Evolutionary conservation across 2,329 filamentous ascomycete genomes (phyloP), one percentile per base, ranked within the genome.

Genomic region (Trichothecium sympodiale): DNA sequence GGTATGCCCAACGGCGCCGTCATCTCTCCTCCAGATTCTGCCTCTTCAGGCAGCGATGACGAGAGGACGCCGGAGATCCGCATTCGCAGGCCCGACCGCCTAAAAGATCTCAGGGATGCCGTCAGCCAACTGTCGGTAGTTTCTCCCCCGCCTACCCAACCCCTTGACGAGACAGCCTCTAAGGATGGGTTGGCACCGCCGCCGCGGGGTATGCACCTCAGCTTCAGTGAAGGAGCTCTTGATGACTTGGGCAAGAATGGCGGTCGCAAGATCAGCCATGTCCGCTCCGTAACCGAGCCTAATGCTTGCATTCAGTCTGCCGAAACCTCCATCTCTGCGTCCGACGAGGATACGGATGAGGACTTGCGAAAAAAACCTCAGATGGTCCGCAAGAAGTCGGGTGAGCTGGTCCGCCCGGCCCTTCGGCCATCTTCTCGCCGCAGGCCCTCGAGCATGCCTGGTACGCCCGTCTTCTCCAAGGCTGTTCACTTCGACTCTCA

Each of bases 401-500:
- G 91, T 25, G 91, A 98, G 61, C 71, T 98, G 26, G 91, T 98
- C 39, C 80, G 91, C 48, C 91, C 91, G 10, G 91, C 91, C 15
- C 72, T 98, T 35, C 79, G 91, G 34, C 77, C 81, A 28, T 69
- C 84, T 10, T 83, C 83, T n/a, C 74, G 75, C 44, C 73, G 85
- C 44, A 76, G 91, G 39, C 89, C 89, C 1, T 94, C 85, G 4
- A 96, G 89, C 63, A 94, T 96, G 85, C 91, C 91, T 8, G 91
- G 91, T 37, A 98, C 91, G 0, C 91, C 91, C 0, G 91, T 89
- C 8, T 96, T 89, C 54, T 83, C 82, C 46, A 98, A 98, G 59
- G 87, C 84, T 10, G 91, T 98, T n/a, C 91, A 98, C 60, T 98
- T 98, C 54, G 91, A 96, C 60, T 85, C 89, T 17, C 85, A 94